Percentiles rank a stretch among this genome's conserved stretches.
phyloP scores from a whole-genome alignment of 169 alveolate species.

The Eimeria maxima region DNA sequence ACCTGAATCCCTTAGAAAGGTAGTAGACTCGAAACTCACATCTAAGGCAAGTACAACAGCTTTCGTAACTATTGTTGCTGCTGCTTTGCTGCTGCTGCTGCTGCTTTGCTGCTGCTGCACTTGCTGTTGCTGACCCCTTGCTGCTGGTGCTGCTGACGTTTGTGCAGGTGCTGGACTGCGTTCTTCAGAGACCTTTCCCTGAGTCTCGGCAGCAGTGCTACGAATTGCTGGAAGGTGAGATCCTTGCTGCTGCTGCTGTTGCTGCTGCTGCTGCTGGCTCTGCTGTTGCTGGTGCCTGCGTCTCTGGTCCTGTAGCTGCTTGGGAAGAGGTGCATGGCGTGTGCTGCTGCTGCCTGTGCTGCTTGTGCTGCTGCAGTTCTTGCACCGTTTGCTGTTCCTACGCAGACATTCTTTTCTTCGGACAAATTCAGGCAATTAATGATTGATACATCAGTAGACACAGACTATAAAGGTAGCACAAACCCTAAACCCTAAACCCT shows the following conservation, averaged over 20 bases:
- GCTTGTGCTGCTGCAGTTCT: neutral
- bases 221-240: neutral
- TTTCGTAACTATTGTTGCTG: neutral
- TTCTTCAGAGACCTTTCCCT: constrained; percentile 42
- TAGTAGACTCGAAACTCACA: neutral
- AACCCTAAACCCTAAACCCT: too few relatives aligned
- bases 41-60: constrained; percentile 20
- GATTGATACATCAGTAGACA: constrained; percentile 17
- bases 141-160: constrained; percentile 20
- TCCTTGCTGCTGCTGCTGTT: neutral
- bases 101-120: too few relatives aligned
- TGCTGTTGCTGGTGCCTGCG: neutral
- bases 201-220: constrained; percentile 32
- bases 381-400: neutral
- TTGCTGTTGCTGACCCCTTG: constrained; percentile 1
- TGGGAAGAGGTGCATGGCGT: neutral
- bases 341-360: neutral
- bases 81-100: neutral
- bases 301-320: neutral
- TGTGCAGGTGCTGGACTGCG: constrained; percentile 33
- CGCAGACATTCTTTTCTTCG: neutral
- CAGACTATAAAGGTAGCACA: neutral
- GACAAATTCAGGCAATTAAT: constrained; percentile 20
- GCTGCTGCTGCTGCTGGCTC: too few relatives aligned
- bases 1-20: neutral